Base-by-base conservation (phyloP, 352 stramenopile genomes). In the Phytophthora constricta region DNA sequence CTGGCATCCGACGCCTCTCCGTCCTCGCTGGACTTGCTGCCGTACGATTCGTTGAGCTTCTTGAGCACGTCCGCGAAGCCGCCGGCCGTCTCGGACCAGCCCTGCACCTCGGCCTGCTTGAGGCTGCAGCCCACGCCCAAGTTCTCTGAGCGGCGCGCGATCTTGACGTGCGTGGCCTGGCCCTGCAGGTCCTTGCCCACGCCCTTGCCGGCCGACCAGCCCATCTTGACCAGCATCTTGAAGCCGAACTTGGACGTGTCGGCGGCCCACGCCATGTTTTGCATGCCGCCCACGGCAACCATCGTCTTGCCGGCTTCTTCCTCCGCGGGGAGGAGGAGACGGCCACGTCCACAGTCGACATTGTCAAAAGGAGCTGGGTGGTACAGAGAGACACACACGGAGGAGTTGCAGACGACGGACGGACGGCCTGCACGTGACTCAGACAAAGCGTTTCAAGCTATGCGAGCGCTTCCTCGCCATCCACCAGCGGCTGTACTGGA, bases 211-310 rank as follows among this genome's bases (percentile, higher is more conserved):
- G 97, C 92, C 22, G 88, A 93, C 95, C 95, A 99, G 67, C 96
- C 96, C 95, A 99, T 98, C 74, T 98, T 98, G 20, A 93, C 71
- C 28, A 99, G 86, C 88, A 99, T 97, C 70, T 97, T 97, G 66
- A 92, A 96, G 17, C 96, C 96, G 55, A 98, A 98, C 76, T 98
- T 98, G 79, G 76, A 93, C 62, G 83, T 92, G 70, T 98, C 93
- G 19, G 82, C 71, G 9, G 87, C 86, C 87, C 87, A 96, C 53
- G 86, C 87, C 85, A 92, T 96, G 74, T 96, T 96, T 72, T 96
- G 87, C 76, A 92, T 90, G 42, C 87, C 87, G 23, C 87, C 87
- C 45, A 96, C 45, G n/a, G 80, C 73, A 59, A 96, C 83, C 86
- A 96, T 91, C 69, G 79, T 82, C 62, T 79, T 70, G n/a, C 74